Base-by-base conservation (phyloP, 768 basidiomycete species). In the Hypholoma fasciculare region DNA sequence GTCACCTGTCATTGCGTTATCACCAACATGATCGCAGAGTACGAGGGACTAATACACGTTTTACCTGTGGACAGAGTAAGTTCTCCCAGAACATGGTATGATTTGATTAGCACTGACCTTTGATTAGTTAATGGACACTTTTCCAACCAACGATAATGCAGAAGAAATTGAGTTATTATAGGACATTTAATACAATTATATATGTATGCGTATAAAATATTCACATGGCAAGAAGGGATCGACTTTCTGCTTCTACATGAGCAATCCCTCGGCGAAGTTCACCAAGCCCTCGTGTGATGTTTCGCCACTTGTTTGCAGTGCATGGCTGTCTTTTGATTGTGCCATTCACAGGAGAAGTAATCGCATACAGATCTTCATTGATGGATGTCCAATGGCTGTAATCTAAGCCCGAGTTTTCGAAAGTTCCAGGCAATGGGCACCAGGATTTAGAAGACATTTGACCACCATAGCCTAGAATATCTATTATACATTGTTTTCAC, bases 21-120 rank as follows among this genome's bases (percentile, higher is more conserved):
- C 8, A 61, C 61, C 14, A 17, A 20, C 17, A 39, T 61, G 30
- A n/a, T 30, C 19, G 30, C 39, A 26, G 52, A 46, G 8, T 53
- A 19, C 20, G 43, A 40, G 8, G 52, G 49, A 34, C 34, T 58
- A 11, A 36, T 58, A 44, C 61, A 61, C 30, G 42, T 61, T 17
- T 52, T 61, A 6, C 61, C 61, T 4, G 20, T 61, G 16, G 57
- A 61, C 30, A 27, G 57, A 43, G 61, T 61, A 30, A 30, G 56
- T 46, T 3, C 6, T 7, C 9, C 1, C 30, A 34, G 6, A 34
- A 34, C 9, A 34, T 34, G 1, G 9, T 34, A 34, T 34, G 23
- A 34, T 1, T 34, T 34, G 30, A 34, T 34, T 34, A 9, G 30
- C 30, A 34, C 30, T 34, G 6, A 34, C 30, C 30, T 34, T 34